Conservation (phyloP, 768 basidiomycete species). For the Udeniomyces megalosporus region DNA sequence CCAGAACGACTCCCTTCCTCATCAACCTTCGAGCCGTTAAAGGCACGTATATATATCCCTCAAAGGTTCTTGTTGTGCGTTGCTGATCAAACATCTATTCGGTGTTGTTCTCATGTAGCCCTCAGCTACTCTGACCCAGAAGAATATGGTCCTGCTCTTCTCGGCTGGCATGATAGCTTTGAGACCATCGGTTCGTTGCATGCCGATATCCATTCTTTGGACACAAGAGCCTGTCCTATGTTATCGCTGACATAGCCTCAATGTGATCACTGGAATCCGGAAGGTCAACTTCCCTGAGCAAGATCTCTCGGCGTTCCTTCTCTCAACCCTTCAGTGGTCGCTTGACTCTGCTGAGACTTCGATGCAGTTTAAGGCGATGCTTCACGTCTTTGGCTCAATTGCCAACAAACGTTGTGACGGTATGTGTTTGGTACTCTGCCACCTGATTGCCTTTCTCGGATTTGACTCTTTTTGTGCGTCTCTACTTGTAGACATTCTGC, state of each 20-base stretch:
- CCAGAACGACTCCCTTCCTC: conserved; percentile 37
- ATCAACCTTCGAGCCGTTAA: too few species aligned
- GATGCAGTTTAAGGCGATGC: conserved; percentile 22
- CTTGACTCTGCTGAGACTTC: conserved; percentile 30
- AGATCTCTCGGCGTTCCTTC: conserved; percentile 39
- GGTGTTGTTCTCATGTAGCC: conserved; percentile 28
- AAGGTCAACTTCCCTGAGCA: conserved; percentile 44
- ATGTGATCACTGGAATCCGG: too few species aligned
- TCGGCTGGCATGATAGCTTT: conserved; percentile 49
- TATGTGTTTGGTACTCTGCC: too few species aligned
- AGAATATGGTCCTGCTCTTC: conserved; percentile 51
- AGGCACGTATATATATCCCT: too few species aligned
- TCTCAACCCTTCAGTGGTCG: conserved; percentile 45
- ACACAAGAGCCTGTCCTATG: too few species aligned
- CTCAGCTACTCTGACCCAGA: conserved; percentile 37
- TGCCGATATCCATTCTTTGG: not conserved
- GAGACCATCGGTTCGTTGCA: conserved; percentile 45
- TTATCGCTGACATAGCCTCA: too few species aligned
- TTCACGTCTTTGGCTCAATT: conserved; percentile 41
- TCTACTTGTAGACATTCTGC: conserved; percentile 17
- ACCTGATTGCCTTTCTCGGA: too few species aligned
- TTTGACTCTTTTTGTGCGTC: too few species aligned
- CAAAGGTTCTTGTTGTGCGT: too few species aligned
- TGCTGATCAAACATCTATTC: too few species aligned
- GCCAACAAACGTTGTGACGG: conserved; percentile 64